Evolutionary conservation across 805 yeast species (phyloP), one percentile per base, ranked within the genome.

Genomic region (Wickerhamiella qilinensis): DNA sequence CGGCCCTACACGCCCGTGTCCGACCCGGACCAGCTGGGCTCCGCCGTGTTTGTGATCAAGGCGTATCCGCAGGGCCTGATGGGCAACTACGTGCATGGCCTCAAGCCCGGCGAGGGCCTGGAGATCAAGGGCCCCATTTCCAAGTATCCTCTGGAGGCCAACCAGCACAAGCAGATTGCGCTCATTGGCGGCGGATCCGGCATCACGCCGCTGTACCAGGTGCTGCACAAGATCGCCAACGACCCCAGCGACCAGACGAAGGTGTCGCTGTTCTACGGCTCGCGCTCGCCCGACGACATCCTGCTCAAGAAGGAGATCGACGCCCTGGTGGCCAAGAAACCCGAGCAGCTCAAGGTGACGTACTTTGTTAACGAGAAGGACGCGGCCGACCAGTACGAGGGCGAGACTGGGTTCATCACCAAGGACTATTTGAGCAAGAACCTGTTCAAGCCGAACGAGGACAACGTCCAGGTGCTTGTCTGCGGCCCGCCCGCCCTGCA

Each of bases 141-240:
- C 53, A 91, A 91, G 68, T 86, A 91, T 82, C 74, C 78, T 57
- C 83, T 93, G 84, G 70, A 70, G 52, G 79, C 88, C 50, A 88
- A 91, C 69, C 73, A 76, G 57, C 88, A 72, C 67, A 73, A 80
- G 53, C 65, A 74, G 47, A 74, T 91, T 57, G 73, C 78, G 42
- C 71, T 91, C 57, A 67, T 91, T 50, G 97, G 95, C 52, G 98
- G 94, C 55, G 98, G 98, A 56, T 70, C 93, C 37, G 97, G 97
- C 63, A 86, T 91, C 59, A 83, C 96, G 35, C 98, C 98, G 43
- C 69, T 91, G 62, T 86, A 71, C 69, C 98, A 91, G 68, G 63
- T 91, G 58, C 59, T 83, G 45, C 78, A 74, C 53, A 76, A 73
- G 57, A 71, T 88, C 56, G 68, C 81, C 54, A 67, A 69, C 56